Conservation (phyloP, 805 yeast genomes). For the Saturnispora mendoncae region DNA sequence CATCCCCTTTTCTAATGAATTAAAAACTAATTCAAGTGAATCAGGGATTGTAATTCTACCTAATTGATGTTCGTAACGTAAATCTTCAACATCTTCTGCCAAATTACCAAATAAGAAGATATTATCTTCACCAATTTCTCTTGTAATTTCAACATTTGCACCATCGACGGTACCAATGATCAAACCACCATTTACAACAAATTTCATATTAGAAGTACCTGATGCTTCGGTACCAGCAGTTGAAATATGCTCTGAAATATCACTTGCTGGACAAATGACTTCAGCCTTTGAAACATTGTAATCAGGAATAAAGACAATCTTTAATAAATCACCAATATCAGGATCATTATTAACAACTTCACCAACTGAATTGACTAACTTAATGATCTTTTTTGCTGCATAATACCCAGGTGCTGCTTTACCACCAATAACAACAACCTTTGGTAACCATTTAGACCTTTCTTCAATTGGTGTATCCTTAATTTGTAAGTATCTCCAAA, state of each 20-base stretch:
- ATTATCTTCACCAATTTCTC: conserved; percentile 90
- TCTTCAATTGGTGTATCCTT: conserved; percentile 59
- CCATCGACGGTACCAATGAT: conserved; percentile 96
- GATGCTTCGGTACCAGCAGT: conserved; percentile 97
- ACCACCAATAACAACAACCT: conserved; percentile 83
- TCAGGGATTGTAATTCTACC: conserved; percentile 53
- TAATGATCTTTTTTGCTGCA: conserved; percentile 87
- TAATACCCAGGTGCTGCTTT: conserved; percentile 97
- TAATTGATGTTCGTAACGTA: conserved; percentile 65
- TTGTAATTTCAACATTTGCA: conserved; percentile 89
- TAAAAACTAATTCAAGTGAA: conserved; percentile 53
- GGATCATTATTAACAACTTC: conserved; percentile 71
- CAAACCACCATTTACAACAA: conserved; percentile 87
- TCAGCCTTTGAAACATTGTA: conserved; percentile 93
- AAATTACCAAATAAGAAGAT: conserved; percentile 87
- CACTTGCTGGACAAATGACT: conserved; percentile 82
- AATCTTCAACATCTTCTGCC: conserved; percentile 80
- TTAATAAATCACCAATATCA: conserved; percentile 65
- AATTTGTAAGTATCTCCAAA: conserved; percentile 70
- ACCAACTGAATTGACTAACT: conserved; percentile 73
- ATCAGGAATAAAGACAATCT: conserved; percentile 85
- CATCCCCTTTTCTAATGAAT: conserved; percentile 53
- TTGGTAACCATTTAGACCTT: conserved; percentile 58
- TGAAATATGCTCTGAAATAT: conserved; percentile 86
- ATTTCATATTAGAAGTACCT: conserved; percentile 94